phyloP scores from a whole-genome alignment of 164 flowering plant genomes.

The Magnolia changhungtana region DNA sequence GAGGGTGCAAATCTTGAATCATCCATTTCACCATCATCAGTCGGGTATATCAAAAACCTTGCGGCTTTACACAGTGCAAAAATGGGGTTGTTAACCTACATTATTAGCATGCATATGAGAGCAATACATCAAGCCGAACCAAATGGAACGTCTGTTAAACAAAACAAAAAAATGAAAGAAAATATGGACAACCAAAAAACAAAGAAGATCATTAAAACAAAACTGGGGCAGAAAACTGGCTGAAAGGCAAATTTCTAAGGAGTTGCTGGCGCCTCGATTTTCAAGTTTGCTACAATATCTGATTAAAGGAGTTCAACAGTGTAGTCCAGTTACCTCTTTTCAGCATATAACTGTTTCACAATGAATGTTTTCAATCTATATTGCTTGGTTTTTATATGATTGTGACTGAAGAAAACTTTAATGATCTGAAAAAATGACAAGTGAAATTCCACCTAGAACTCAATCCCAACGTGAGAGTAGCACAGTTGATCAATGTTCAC shows the following conservation, averaged over 20 bases:
- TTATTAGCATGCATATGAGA: conserved; percentile 9
- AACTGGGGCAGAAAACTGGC: neutral
- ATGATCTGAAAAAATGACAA: too few species aligned
- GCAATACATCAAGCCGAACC: neutral
- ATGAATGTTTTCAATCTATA: too few species aligned
- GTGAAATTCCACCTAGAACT: too few species aligned
- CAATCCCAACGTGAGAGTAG: too few species aligned
- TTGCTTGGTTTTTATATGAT: too few species aligned
- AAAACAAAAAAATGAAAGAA: neutral
- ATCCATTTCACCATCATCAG: conserved; percentile 23
- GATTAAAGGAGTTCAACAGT: too few species aligned
- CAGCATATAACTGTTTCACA: too few species aligned
- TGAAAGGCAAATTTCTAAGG: neutral
- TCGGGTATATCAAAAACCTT: conserved; percentile 34
- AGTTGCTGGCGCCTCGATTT: too few species aligned
- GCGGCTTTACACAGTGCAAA: conserved; percentile 70
- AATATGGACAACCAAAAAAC: neutral
- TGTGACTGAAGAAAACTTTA: too few species aligned
- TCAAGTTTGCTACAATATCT: too few species aligned
- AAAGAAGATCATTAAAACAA: neutral
- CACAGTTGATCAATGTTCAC: too few species aligned
- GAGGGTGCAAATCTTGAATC: conserved; percentile 12
- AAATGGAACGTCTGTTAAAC: neutral
- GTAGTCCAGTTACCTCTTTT: too few species aligned
- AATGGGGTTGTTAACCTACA: conserved; percentile 63